These are phyloP conservation scores for Alternaria brassicicola DNA, from an alignment of 2,329 filamentous ascomycete species.

Conservation along the genomic window DNA sequence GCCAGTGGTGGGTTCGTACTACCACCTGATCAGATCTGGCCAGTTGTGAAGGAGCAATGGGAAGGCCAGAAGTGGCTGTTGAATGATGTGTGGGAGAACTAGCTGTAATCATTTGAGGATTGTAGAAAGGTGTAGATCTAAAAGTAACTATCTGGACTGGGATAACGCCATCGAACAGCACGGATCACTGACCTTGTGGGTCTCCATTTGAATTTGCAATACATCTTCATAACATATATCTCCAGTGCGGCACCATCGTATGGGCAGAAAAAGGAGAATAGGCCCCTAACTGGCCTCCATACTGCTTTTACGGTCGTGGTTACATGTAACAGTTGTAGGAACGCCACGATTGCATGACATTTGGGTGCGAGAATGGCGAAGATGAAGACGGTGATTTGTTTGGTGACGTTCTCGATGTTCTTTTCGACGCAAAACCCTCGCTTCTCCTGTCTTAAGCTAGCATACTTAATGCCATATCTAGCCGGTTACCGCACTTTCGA, in stretches of 20 bases:
- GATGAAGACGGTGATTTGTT: too few species aligned
- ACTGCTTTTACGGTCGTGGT: not conserved
- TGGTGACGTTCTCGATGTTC: too few species aligned
- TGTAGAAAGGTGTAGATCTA: too few species aligned
- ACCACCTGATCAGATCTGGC: slow-evolving; percentile 54
- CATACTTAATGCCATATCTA: not conserved
- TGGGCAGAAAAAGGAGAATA: not conserved
- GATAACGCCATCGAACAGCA: not conserved
- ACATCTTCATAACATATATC: not conserved
- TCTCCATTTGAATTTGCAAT: too few species aligned
- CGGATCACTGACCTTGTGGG: too few species aligned
- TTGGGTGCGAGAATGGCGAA: too few species aligned
- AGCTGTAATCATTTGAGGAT: not conserved
- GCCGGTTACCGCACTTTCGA: not conserved
- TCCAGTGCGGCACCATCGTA: not conserved
- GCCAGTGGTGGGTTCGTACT: slow-evolving; percentile 56
- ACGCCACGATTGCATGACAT: too few species aligned
- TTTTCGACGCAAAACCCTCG: too few species aligned
- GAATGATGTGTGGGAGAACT: slow-evolving; percentile 26
- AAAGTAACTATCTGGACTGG: not conserved
- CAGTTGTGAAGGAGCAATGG: slow-evolving; percentile 54
- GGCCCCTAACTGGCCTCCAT: not conserved
- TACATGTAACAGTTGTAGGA: not conserved
- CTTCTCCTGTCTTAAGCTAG: not conserved
- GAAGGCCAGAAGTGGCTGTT: slow-evolving; percentile 43